Percentiles rank a stretch among this genome's conserved stretches.
Conservation (phyloP, 129 eudicot species). For the Erigeron canadensis region DNA sequence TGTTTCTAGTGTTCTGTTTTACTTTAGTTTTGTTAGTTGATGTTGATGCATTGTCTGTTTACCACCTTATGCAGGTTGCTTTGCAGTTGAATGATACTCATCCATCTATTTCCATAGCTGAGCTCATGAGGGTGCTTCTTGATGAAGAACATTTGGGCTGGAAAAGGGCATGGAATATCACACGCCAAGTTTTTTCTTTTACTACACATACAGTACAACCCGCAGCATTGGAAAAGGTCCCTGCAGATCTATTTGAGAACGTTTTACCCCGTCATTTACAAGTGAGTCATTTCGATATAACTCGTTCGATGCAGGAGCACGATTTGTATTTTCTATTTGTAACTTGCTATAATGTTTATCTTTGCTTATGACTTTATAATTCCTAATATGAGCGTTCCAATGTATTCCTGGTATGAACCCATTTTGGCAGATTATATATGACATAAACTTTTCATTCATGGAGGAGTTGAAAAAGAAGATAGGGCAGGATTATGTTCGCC, state of each 20-base stretch:
- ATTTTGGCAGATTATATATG: conserved; percentile 48
- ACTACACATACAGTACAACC: conserved; percentile 52
- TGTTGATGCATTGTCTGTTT: not conserved
- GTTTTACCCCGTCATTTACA: conserved; percentile 61
- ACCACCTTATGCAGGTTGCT: conserved; percentile 42
- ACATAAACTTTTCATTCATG: conserved; percentile 47
- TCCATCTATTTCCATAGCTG: conserved; percentile 56
- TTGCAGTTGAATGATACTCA: conserved; percentile 59
- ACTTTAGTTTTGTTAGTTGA: conserved; percentile 8
- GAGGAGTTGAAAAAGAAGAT: conserved; percentile 54
- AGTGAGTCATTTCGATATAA: conserved; percentile 24
- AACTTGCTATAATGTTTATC: conserved; percentile 9
- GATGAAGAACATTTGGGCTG: conserved; percentile 62
- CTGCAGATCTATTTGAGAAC: conserved; percentile 45
- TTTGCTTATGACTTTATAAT: not conserved
- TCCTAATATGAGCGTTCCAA: too few relatives aligned
- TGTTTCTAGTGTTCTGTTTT: not conserved
- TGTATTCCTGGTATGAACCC: conserved; percentile 1
- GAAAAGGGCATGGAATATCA: conserved; percentile 48
- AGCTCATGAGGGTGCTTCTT: conserved; percentile 54
- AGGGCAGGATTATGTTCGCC: conserved; percentile 43
- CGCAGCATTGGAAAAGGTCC: conserved; percentile 52
- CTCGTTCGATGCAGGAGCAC: conserved; percentile 1
- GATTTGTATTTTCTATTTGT: not conserved
- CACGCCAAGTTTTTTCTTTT: conserved; percentile 42